Conservation (phyloP, 2,329 filamentous ascomycete species). For the Talaromyces sp. region DNA sequence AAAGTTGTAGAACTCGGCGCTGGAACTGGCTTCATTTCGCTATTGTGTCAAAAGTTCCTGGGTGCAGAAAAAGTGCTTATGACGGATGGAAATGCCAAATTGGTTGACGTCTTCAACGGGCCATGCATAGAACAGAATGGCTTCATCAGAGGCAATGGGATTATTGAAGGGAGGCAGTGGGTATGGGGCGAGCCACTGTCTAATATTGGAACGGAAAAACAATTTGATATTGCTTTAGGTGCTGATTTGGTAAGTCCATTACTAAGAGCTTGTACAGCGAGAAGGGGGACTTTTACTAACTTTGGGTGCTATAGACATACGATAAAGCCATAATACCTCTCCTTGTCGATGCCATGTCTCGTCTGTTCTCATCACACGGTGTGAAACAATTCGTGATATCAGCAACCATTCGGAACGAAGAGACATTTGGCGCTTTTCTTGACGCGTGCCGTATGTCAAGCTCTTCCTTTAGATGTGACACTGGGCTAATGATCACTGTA, state of each 20-base stretch:
- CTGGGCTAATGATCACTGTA: background rate
- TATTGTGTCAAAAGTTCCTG: constrained; percentile 58
- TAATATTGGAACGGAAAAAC: background rate
- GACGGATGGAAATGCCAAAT: constrained; percentile 55
- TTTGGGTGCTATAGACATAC: constrained; percentile 50
- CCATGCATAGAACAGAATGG: constrained; percentile 34
- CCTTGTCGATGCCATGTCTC: constrained; percentile 51
- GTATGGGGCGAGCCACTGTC: constrained; percentile 36
- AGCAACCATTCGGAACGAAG: constrained; percentile 56
- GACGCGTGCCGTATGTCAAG: constrained; percentile 52
- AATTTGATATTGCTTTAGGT: constrained; percentile 38
- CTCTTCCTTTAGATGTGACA: background rate
- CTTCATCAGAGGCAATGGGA: constrained; percentile 10
- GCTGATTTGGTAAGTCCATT: constrained; percentile 37
- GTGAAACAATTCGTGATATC: constrained; percentile 53
- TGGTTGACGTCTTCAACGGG: constrained; percentile 36
- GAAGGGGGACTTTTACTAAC: background rate
- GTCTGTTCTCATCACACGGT: constrained; percentile 52
- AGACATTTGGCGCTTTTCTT: constrained; percentile 57
- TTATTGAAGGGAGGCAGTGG: constrained; percentile 35
- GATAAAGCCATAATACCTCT: constrained; percentile 55
- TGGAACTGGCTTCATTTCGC: constrained; percentile 61
- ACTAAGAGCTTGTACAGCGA: background rate
- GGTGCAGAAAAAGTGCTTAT: constrained; percentile 50
- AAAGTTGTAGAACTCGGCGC: constrained; percentile 61